A percentile compares a stretch with the other conserved stretches of the same genome.
phyloP scores from a whole-genome alignment of 2,329 filamentous ascomycete genomes.

The Colletotrichum acutatum region DNA sequence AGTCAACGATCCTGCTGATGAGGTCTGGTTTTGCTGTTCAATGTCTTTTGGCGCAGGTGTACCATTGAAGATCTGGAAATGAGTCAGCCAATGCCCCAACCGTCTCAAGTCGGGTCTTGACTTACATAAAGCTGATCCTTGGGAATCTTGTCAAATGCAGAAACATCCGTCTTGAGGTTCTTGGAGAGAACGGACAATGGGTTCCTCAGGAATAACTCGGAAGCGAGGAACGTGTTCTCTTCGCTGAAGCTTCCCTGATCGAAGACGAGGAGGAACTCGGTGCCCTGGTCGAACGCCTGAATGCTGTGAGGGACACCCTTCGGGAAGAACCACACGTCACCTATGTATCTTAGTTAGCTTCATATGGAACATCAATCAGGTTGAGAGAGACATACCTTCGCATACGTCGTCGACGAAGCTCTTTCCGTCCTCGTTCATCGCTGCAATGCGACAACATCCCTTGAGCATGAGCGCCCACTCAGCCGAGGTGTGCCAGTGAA shows the following conservation, averaged over 20 bases:
- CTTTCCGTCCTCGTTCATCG: conserved; percentile 62
- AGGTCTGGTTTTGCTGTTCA: conserved; percentile 58
- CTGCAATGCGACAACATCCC: conserved; percentile 61
- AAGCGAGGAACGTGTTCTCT: conserved; percentile 68
- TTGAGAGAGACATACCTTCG: conserved; percentile 15
- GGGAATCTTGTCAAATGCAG: conserved; percentile 60
- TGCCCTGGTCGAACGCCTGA: conserved; percentile 64
- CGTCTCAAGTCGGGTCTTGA: background rate
- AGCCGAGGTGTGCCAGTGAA: conserved; percentile 70
- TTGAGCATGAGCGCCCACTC: conserved; percentile 66
- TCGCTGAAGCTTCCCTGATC: conserved; percentile 68
- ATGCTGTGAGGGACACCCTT: conserved; percentile 62
- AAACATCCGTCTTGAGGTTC: conserved; percentile 60
- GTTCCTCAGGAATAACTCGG: conserved; percentile 62
- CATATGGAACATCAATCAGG: accelerated
- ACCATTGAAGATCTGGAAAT: conserved; percentile 58
- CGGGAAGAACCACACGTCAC: conserved; percentile 67
- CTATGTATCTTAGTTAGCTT: conserved; percentile 35
- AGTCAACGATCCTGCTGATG: conserved; percentile 54
- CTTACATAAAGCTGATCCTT: conserved; percentile 54
- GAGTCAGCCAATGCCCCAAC: background rate
- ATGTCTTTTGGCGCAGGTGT: conserved; percentile 58
- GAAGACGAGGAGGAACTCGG: conserved; percentile 70
- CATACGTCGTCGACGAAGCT: conserved; percentile 59
- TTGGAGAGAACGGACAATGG: conserved; percentile 65